Conservation (phyloP, 768 basidiomycete species). For the Cubamyces sp. region DNA sequence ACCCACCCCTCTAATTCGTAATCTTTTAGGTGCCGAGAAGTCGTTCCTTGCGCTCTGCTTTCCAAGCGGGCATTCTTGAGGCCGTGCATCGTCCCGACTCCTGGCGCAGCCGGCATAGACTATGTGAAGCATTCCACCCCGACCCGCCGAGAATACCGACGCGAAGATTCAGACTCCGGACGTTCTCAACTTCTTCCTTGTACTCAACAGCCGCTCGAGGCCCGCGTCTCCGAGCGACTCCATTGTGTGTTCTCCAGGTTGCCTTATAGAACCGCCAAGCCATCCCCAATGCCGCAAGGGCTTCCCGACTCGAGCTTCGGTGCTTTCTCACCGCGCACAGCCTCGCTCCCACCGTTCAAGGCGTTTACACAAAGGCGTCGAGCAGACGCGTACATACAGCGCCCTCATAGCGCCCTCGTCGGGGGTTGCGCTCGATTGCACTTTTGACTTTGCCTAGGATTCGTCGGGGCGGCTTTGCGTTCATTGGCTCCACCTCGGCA, state of each 20-base stretch:
- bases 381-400: not conserved
- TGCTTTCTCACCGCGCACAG: conserved; percentile 21
- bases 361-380: not conserved
- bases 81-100: not conserved
- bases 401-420: conserved; percentile 1
- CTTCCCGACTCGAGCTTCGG: not conserved
- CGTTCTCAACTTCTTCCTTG: conserved; percentile 10
- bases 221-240: conserved; percentile 24
- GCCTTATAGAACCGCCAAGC: conserved; percentile 18
- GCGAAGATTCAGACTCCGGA: conserved; percentile 10
- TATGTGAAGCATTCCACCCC: not conserved
- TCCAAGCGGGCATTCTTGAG: not conserved
- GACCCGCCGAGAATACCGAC: not conserved
- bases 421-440: no score
- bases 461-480: no score
- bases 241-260: not conserved
- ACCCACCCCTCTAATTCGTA: not conserved
- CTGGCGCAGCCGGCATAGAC: not conserved
- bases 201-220: conserved; percentile 13
- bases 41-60: not conserved
- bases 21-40: conserved; percentile 3
- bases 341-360: conserved; percentile 18
- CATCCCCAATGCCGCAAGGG: conserved; percentile 2
- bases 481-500: no score
- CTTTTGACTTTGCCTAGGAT: no score